phyloP scores from a whole-genome alignment of 139 green algal species.

The Chlamydomonas sp. region DNA sequence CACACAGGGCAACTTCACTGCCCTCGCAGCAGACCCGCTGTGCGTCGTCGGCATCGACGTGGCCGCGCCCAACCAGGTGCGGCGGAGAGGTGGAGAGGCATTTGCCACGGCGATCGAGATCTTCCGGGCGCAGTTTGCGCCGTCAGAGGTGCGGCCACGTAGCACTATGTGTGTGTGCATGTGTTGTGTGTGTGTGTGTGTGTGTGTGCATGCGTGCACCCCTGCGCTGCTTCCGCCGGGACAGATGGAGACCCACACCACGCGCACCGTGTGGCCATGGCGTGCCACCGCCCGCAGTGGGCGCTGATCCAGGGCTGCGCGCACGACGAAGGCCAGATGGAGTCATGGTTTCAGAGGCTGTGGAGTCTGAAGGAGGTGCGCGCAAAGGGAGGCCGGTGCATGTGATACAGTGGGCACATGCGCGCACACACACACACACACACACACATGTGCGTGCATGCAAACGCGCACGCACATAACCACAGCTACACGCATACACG shows the following conservation, averaged over 20 bases:
- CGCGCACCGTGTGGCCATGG: too few relatives aligned
- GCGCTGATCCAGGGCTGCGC: constrained; percentile 13
- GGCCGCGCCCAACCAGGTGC: constrained; percentile 14
- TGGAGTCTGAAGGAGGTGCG: constrained; percentile 42
- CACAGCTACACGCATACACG: not conserved
- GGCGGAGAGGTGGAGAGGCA: not conserved
- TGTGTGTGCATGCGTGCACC: too few relatives aligned
- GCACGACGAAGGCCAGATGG: constrained; percentile 4
- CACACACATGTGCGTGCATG: not conserved
- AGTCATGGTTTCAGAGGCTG: constrained; percentile 23
- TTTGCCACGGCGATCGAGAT: not conserved
- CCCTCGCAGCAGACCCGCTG: constrained; percentile 18
- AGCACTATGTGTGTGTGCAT: constrained; percentile 1
- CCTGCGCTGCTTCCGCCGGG: too few relatives aligned
- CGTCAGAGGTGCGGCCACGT: not conserved
- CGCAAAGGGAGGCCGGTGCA: not conserved
- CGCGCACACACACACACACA: not conserved
- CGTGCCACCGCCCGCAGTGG: constrained; percentile 18
- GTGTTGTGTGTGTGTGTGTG: too few relatives aligned
- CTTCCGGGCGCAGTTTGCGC: not conserved
- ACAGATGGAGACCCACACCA: too few relatives aligned
- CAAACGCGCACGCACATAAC: not conserved
- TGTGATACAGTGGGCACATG: not conserved
- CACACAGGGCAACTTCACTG: constrained; percentile 25
- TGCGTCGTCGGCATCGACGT: constrained; percentile 16